Base-by-base conservation (phyloP, 441 rosid species). In the Codiaeum variegatum region DNA sequence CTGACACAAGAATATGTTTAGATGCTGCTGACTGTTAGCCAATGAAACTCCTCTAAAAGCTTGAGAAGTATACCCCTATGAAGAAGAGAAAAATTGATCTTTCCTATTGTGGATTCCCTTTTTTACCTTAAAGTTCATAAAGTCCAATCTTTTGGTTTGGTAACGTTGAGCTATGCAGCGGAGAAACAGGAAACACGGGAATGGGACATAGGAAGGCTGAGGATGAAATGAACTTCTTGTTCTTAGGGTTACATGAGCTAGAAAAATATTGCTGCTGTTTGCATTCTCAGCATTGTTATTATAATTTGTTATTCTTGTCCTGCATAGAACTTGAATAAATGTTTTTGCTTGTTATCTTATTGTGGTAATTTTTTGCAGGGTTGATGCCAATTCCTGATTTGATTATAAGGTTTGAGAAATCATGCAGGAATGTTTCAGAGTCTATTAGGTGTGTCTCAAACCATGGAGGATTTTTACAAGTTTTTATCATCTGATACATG, bases 341-440 rank as follows among this genome's bases (percentile, higher is more conserved):
- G 63, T 66, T 71, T 54, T 21, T 55, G 49, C 26, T 69, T 60
- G 8, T 29, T 56, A 23, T 16, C 32, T 69, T 29, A 5, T 38
- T 55, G 28, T 36, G 62, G 13, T 61, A 46, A n/a, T 40, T 66
- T 73, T 83, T 44, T 80, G 75, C 91, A 95, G 98, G 97, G 73
- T 68, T 95, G 82, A 95, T 95, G 85, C 77, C 94, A 60, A 86
- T 93, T 81, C 90, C 95, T 66, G 94, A 88, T 83, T 88, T 95
- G 71, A 93, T 95, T 83, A 76, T 88, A 75, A 81, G 84, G 81
- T 90, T 95, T 84, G 99, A 95, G 85, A 85, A 77, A 67, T 79
- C 88, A 32, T 95, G 99, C 82, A 86, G 99, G 67, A 70, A 87
- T 70, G 90, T 89, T 79, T 93, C 97, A 42, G 96, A 90, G 82